These are phyloP conservation scores for Aspergillus awamori DNA, from an alignment of 2,329 filamentous ascomycete species.

Conservation along the genomic window DNA sequence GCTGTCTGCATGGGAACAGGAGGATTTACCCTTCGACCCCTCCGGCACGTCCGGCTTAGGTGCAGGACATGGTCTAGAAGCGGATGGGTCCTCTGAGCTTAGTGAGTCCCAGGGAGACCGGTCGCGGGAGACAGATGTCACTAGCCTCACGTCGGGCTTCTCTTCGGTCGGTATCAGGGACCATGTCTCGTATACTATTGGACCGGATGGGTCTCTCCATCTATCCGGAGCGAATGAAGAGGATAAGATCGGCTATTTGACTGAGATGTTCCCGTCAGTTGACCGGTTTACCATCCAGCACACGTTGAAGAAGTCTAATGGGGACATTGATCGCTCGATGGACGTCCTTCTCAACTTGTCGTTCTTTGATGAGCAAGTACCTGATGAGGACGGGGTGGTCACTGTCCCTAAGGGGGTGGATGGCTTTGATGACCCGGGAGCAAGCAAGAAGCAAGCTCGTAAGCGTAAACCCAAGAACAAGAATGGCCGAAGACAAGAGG, in stretches of 20 bases:
- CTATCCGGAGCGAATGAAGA: constrained; percentile 46
- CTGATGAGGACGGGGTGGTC: constrained; percentile 51
- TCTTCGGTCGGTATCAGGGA: constrained; percentile 40
- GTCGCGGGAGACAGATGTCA: constrained; percentile 55
- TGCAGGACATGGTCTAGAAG: constrained; percentile 25
- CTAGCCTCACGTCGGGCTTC: constrained; percentile 53
- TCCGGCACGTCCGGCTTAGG: constrained; percentile 65
- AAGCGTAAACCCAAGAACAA: constrained; percentile 47
- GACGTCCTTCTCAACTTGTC: constrained; percentile 80
- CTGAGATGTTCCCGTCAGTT: constrained; percentile 71
- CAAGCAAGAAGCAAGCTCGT: constrained; percentile 44
- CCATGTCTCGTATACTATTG: constrained; percentile 30
- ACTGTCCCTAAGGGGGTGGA: constrained; percentile 73
- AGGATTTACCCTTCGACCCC: constrained; percentile 69
- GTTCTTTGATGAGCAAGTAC: constrained; percentile 70
- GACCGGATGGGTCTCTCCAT: constrained; percentile 31
- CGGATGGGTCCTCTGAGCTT: constrained; percentile 30
- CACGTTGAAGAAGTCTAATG: constrained; percentile 67
- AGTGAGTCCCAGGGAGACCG: constrained; percentile 34
- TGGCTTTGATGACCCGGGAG: constrained; percentile 67
- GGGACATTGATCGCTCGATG: constrained; percentile 70
- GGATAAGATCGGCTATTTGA: constrained; percentile 66
- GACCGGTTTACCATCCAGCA: constrained; percentile 67
- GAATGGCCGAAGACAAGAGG: constrained; percentile 32
- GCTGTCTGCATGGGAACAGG: constrained; percentile 70